Evolutionary conservation across 2,329 filamentous ascomycete genomes (phyloP), one percentile per base, ranked within the genome.

Genomic region (Venturia asperata): DNA sequence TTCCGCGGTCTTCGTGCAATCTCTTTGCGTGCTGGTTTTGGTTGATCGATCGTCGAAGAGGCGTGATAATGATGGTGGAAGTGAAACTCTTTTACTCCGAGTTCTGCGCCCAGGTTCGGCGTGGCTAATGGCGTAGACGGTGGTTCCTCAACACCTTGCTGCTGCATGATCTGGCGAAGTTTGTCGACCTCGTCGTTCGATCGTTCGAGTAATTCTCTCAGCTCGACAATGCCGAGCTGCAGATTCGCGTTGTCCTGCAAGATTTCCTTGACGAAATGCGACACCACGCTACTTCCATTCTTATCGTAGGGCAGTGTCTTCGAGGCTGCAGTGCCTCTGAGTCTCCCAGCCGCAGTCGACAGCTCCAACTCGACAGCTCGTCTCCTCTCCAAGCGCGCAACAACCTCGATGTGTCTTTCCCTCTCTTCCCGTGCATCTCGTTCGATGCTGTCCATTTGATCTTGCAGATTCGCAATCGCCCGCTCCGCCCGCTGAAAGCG

Each of bases 41-140:
- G 17, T 37, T 58, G 21, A 17, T 45, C 62, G 6, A 60, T 49
- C 3, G 43, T 30, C 55, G 64, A 30, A 13, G 86, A 79, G 13
- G 87, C 84, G 69, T 97, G 92, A 72, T 96, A 96, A 73, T 97
- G 93, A 71, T 97, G 92, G 72, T 97, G 93, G 58, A 97, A 90
- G 71, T 97, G 93, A 17, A 97, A 79, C 71, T 94, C 90, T 41
- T 77, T 75, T 37, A 77, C 71, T 49, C 68, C 65, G 30, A 95
- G 81, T 74, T 97, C 92, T 52, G 90, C 85, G 66, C 86, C 83
- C 63, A 97, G 77, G 0, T 85, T 88, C 2, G 81, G 79, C 1
- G 78, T 76, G 64, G 71, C 17, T 78, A 75, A 74, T n/a, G 69
- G 66, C 30, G 71, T 68, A 45, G 69, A 68, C 6, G 69, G 70